These are phyloP conservation scores for Nepenthes alata DNA, from an alignment of 179 eudicot species.

Conservation along the genomic window DNA sequence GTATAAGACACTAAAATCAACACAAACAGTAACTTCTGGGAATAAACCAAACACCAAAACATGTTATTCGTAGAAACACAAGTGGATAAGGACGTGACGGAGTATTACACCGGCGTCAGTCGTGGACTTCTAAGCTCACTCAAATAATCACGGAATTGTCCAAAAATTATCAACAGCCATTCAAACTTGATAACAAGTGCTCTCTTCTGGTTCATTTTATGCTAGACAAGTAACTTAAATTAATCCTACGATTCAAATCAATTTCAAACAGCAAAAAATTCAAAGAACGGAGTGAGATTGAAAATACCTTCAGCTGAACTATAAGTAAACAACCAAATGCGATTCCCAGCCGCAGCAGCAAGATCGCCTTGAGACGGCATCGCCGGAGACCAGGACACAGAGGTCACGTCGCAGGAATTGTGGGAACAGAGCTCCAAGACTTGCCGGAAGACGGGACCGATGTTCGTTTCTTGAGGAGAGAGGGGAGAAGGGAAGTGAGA, in stretches of 20 bases:
- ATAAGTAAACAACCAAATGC: conserved; percentile 39
- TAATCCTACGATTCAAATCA: not conserved
- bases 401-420: conserved; percentile 23
- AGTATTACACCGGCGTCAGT: not conserved
- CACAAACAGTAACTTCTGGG: too few relatives aligned
- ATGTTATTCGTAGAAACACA: too few relatives aligned
- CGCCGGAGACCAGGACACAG: conserved; percentile 57
- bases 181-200: too few relatives aligned
- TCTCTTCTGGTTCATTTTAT: too few relatives aligned
- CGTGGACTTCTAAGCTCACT: not conserved
- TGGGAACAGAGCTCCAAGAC: conserved; percentile 38
- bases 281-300: not conserved
- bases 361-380: conserved; percentile 58
- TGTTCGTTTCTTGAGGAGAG: conserved; percentile 24
- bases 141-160: too few relatives aligned
- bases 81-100: not conserved
- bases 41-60: too few relatives aligned
- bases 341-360: conserved; percentile 46
- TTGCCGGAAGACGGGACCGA: conserved; percentile 58
- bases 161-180: too few relatives aligned
- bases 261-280: not conserved
- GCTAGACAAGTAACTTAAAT: too few relatives aligned
- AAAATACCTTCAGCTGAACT: conserved; percentile 28
- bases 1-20: too few relatives aligned
- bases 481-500: conserved; percentile 71